phyloP scores from a whole-genome alignment of 108 stramenopile genomes.

The Cyclotella atomus region DNA sequence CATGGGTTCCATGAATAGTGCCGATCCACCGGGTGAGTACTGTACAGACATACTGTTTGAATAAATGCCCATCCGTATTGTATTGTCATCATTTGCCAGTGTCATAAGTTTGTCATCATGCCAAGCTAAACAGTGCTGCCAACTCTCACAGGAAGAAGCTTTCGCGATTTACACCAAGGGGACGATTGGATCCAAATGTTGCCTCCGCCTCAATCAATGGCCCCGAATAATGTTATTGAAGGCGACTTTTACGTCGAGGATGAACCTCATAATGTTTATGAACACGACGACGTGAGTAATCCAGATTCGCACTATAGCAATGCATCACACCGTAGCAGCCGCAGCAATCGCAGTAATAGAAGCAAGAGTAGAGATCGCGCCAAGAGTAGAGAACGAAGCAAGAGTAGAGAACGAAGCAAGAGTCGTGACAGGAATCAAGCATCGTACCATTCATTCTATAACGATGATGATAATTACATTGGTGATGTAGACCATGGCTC shows the following conservation, averaged over 20 bases:
- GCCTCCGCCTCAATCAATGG: background rate
- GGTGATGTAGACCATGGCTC: constrained; percentile 11
- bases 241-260: background rate
- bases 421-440: background rate
- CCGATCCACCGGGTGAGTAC: too few species aligned
- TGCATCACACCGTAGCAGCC: constrained; percentile 10
- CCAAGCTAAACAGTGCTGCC: too few species aligned
- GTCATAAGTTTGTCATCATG: too few species aligned
- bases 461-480: constrained; percentile 15
- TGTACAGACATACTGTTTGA: too few species aligned
- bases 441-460: constrained; percentile 7
- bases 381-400: background rate
- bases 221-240: background rate
- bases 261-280: background rate
- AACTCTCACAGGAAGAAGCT: constrained; percentile 28
- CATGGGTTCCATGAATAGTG: constrained; percentile 23
- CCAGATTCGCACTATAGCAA: constrained; percentile 6
- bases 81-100: too few species aligned
- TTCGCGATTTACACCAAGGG: constrained; percentile 27
- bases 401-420: background rate
- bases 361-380: background rate
- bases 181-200: constrained; percentile 15
- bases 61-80: too few species aligned
- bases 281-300: constrained; percentile 5
- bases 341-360: background rate